phyloP scores from a whole-genome alignment of 2,329 filamentous ascomycete genomes.

The Cyphellophora attinorum region DNA sequence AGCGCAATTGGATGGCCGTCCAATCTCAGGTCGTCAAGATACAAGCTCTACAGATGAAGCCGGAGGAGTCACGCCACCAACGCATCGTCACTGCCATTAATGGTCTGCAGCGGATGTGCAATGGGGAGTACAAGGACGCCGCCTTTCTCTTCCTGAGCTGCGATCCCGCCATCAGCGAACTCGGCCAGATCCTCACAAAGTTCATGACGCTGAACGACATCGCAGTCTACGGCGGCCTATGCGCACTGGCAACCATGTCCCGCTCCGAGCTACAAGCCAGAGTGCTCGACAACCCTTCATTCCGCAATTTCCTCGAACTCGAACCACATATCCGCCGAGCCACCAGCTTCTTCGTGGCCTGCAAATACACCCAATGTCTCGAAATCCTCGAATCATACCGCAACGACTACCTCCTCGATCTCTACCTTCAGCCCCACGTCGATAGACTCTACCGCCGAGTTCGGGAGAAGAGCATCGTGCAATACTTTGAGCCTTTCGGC shows the following conservation, averaged over 20 bases:
- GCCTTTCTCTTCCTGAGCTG: slow-evolving; percentile 61
- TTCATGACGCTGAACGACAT: slow-evolving; percentile 78
- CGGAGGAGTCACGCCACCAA: slow-evolving; percentile 50
- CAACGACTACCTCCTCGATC: slow-evolving; percentile 79
- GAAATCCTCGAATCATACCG: slow-evolving; percentile 72
- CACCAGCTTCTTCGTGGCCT: slow-evolving; percentile 78
- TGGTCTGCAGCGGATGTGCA: slow-evolving; percentile 52
- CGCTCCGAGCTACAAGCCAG: slow-evolving; percentile 61
- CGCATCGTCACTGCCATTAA: slow-evolving; percentile 57
- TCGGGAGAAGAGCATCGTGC: slow-evolving; percentile 81
- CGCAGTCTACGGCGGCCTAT: slow-evolving; percentile 82
- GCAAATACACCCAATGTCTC: slow-evolving; percentile 79
- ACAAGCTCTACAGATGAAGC: slow-evolving; percentile 41
- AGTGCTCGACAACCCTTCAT: slow-evolving; percentile 71
- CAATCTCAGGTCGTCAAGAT: slow-evolving; percentile 50
- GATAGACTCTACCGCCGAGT: slow-evolving; percentile 61
- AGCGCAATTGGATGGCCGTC: slow-evolving; percentile 66
- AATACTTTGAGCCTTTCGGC: slow-evolving; percentile 87
- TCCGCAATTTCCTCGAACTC: slow-evolving; percentile 80
- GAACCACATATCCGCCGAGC: slow-evolving; percentile 92
- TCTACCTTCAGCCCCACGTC: slow-evolving; percentile 72
- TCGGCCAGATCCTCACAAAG: slow-evolving; percentile 53
- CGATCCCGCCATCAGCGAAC: slow-evolving; percentile 43
- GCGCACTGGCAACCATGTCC: slow-evolving; percentile 83
- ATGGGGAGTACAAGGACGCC: slow-evolving; percentile 53